phyloP scores from a whole-genome alignment of 352 stramenopile genomes.

The Globisporangium spinosum region DNA sequence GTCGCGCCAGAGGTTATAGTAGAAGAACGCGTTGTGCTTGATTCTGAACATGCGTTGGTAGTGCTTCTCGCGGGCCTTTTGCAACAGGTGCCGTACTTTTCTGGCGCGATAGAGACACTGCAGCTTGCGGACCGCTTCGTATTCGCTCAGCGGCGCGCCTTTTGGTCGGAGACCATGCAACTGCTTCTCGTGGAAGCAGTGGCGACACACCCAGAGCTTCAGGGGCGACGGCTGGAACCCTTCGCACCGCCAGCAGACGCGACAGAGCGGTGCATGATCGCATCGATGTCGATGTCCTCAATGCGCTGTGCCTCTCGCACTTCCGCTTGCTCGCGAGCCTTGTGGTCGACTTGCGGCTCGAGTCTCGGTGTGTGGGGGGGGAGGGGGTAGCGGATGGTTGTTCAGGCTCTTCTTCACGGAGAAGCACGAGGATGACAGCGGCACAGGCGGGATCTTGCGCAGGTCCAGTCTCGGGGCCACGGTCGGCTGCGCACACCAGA shows the following conservation, averaged over 20 bases:
- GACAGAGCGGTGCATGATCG: constrained; percentile 65
- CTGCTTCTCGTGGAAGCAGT: constrained; percentile 70
- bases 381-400: constrained; percentile 29
- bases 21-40: constrained; percentile 71
- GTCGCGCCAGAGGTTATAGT: constrained; percentile 64
- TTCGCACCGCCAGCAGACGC: constrained; percentile 72
- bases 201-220: constrained; percentile 62
- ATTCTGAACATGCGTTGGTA: constrained; percentile 79
- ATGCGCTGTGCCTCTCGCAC: constrained; percentile 36
- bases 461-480: constrained; percentile 54
- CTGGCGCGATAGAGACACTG: constrained; percentile 62
- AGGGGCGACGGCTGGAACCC: constrained; percentile 68
- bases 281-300: constrained; percentile 62
- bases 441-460: constrained; percentile 28
- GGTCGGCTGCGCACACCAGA: constrained; percentile 43
- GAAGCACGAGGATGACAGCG: constrained; percentile 39
- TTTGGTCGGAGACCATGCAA: constrained; percentile 46
- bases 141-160: constrained; percentile 48
- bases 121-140: constrained; percentile 72
- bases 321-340: constrained; percentile 30
- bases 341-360: constrained; percentile 49
- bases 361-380: too few relatives aligned
- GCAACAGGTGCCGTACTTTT: constrained; percentile 43
- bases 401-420: constrained; percentile 11
- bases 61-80: constrained; percentile 51